A percentile compares a stretch with the other conserved stretches of the same genome.
These are phyloP conservation scores for Clitopilus passeckerianus DNA, from an alignment of 768 basidiomycete species.

Conservation along the genomic window DNA sequence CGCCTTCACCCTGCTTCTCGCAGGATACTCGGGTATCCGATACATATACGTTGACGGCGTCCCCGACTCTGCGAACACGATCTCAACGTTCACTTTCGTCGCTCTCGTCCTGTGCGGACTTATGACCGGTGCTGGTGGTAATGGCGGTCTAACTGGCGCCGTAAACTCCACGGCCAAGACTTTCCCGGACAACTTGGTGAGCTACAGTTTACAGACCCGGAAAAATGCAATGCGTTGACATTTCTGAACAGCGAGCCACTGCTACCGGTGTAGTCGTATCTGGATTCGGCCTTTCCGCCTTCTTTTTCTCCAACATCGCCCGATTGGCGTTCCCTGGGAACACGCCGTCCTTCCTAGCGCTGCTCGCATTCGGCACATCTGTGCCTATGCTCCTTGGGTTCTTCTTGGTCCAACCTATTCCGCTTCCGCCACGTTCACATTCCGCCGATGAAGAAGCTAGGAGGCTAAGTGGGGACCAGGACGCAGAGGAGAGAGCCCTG, in stretches of 20 bases:
- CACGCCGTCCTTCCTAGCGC: constrained; percentile 69
- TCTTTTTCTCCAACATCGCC: constrained; percentile 79
- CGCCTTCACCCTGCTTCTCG: constrained; percentile 55
- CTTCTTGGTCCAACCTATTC: constrained; percentile 67
- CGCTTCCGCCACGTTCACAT: constrained; percentile 15
- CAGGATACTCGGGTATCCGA: constrained; percentile 75
- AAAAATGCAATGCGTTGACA: background rate
- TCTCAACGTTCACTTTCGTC: constrained; percentile 38
- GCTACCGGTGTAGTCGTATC: constrained; percentile 77
- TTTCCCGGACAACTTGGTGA: constrained; percentile 66
- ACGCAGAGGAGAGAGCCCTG: constrained; percentile 1
- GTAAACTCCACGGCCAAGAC: constrained; percentile 83
- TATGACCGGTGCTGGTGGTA: constrained; percentile 75
- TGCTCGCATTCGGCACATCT: constrained; percentile 76
- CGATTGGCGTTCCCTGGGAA: constrained; percentile 71
- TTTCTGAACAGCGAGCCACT: constrained; percentile 53
- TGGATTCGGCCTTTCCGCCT: constrained; percentile 88
- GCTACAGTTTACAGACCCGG: constrained; percentile 16
- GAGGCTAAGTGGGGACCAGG: background rate
- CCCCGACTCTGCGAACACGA: constrained; percentile 21
- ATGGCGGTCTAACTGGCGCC: constrained; percentile 62
- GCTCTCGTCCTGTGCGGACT: constrained; percentile 59
- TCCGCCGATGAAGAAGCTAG: background rate
- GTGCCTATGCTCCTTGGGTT: constrained; percentile 77
- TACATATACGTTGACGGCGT: constrained; percentile 58